phyloP scores from a whole-genome alignment of 176 grass and related monocot genomes.

The Urochloa ruziziensis region DNA sequence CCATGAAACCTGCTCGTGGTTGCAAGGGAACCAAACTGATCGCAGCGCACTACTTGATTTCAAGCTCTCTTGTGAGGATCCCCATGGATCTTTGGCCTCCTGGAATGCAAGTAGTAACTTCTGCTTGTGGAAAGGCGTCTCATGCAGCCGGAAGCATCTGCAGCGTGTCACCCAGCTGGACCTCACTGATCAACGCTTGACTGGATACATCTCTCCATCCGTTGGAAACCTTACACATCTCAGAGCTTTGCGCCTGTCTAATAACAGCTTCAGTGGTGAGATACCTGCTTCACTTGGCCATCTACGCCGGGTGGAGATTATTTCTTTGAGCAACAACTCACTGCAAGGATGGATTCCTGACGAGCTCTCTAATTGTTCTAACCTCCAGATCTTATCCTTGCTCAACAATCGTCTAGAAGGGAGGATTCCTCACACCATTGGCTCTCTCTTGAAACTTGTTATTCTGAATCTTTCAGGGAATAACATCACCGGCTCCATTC shows the following conservation, averaged over 20 bases:
- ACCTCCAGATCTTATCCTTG: not conserved
- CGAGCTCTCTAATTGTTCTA: slow-evolving; percentile 3
- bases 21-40: slow-evolving; percentile 5
- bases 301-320: not conserved
- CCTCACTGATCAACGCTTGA: slow-evolving; percentile 15
- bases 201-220: not conserved
- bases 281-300: slow-evolving; percentile 1
- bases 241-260: not conserved
- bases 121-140: slow-evolving; percentile 13
- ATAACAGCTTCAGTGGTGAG: not conserved
- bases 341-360: slow-evolving; percentile 12
- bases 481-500: slow-evolving; percentile 8
- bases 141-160: slow-evolving; percentile 18
- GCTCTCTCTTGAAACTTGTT: not conserved
- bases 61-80: not conserved
- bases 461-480: not conserved
- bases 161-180: not conserved
- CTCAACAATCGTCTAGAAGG: not conserved
- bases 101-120: not conserved
- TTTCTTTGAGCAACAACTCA: slow-evolving; percentile 7
- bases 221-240: slow-evolving; percentile 18
- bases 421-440: not conserved
- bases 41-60: not conserved
- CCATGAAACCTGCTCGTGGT: not conserved
- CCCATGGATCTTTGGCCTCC: not conserved